A percentile compares a stretch with the other conserved stretches of the same genome.
These are phyloP conservation scores for Dacryopinax spathularia DNA, from an alignment of 768 basidiomycete genomes.

Conservation along the genomic window DNA sequence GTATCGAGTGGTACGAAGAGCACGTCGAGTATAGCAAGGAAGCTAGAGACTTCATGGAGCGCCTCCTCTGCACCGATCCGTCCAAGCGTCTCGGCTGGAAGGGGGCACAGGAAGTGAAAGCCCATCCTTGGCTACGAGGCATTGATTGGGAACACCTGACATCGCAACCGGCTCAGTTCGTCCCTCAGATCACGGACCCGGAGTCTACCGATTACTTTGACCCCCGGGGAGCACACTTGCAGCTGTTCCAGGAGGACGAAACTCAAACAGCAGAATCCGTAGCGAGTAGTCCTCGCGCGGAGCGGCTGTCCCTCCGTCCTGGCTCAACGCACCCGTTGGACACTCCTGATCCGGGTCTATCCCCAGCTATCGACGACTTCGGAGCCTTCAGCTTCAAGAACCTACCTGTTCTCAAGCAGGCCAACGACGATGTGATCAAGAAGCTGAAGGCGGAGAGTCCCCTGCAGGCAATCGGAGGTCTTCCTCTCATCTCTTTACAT, in stretches of 20 bases:
- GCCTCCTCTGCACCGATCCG: conserved; percentile 71
- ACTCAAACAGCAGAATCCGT: conserved; percentile 18
- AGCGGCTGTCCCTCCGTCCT: conserved; percentile 9
- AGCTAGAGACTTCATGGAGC: conserved; percentile 78
- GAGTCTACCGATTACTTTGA: conserved; percentile 99
- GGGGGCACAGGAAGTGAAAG: conserved; percentile 86
- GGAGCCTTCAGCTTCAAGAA: conserved; percentile 99
- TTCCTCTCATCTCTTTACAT: conserved; percentile 7
- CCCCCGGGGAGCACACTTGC: conserved; percentile 79
- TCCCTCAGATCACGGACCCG: conserved; percentile 86
- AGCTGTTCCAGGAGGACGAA: conserved; percentile 87
- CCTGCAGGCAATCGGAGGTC: conserved; percentile 48
- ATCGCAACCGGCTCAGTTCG: conserved; percentile 79
- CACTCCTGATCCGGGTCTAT: conserved; percentile 14
- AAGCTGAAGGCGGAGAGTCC: conserved; percentile 85
- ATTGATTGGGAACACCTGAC: conserved; percentile 92
- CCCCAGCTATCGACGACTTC: conserved; percentile 74
- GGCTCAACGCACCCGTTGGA: conserved; percentile 15
- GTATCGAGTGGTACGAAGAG: conserved; percentile 92
- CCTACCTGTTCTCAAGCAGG: conserved; percentile 85
- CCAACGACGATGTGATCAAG: conserved; percentile 94
- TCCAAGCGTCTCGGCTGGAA: conserved; percentile 63
- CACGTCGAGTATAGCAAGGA: conserved; percentile 76
- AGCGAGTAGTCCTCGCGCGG: conserved; percentile 24
- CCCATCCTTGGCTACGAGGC: conserved; percentile 75